Percentiles rank a stretch among this genome's conserved stretches.
phyloP scores from a whole-genome alignment of 192 early-diverging fungal species.

The Coemansia sp. region DNA sequence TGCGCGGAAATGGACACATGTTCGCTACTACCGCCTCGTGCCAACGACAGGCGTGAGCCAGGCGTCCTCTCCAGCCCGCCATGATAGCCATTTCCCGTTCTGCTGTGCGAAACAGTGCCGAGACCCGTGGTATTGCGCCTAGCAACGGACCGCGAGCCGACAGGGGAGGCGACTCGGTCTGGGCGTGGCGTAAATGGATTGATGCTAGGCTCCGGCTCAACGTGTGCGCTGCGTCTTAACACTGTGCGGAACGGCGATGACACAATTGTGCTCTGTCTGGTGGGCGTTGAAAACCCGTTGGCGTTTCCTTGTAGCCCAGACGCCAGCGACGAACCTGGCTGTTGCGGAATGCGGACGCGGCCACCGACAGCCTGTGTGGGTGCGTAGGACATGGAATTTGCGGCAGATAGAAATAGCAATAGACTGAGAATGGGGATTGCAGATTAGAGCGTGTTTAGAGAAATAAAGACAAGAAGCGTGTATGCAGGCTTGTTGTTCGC shows the following conservation, averaged over 20 bases:
- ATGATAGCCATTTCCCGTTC: constrained; percentile 12
- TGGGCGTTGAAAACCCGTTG: constrained; percentile 31
- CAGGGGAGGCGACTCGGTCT: constrained; percentile 28
- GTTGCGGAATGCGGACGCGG: constrained; percentile 35
- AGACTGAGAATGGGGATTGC: neutral
- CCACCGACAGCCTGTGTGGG: constrained; percentile 44
- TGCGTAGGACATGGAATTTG: constrained; percentile 17
- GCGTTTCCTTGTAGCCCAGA: constrained; percentile 9
- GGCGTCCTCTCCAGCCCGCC: neutral
- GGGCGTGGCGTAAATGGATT: constrained; percentile 52
- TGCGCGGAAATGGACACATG: neutral
- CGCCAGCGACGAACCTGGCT: constrained; percentile 7
- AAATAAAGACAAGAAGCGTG: neutral
- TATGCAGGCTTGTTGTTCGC: neutral
- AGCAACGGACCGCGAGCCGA: constrained; percentile 22
- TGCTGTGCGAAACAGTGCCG: constrained; percentile 11
- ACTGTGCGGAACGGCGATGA: constrained; percentile 37
- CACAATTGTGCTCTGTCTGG: constrained; percentile 10
- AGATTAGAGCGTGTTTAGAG: neutral
- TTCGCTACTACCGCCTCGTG: constrained; percentile 3
- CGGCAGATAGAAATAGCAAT: neutral
- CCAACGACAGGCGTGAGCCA: neutral
- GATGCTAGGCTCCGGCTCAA: constrained; percentile 22
- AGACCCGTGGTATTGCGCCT: constrained; percentile 25
- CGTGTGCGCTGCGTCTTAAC: constrained; percentile 20